These are phyloP conservation scores for Teratosphaeria viscida DNA, from an alignment of 2,329 filamentous ascomycete genomes.

Conservation along the genomic window DNA sequence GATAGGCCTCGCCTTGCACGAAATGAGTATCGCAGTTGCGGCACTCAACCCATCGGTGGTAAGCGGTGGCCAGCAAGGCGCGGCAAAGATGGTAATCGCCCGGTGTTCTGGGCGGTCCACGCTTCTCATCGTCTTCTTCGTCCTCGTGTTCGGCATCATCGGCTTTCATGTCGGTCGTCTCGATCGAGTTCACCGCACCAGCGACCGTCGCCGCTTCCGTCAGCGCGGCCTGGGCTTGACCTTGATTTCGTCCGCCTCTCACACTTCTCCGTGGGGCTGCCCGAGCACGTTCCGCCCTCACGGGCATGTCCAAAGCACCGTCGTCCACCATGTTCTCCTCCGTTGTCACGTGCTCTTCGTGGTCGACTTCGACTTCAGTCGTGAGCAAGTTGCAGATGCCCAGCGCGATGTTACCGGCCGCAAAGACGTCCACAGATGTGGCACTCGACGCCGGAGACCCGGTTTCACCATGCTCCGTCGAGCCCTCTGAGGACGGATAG, in stretches of 20 bases:
- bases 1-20: conserved; percentile 80
- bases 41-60: conserved; percentile 80
- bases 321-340: background rate
- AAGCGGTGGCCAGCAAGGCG: conserved; percentile 62
- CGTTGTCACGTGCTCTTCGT: background rate
- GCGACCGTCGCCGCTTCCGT: conserved; percentile 5
- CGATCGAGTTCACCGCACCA: conserved; percentile 18
- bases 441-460: conserved; percentile 19
- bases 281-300: conserved; percentile 1
- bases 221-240: background rate
- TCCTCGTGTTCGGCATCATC: conserved; percentile 10
- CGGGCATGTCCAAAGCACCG: background rate
- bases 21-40: conserved; percentile 73
- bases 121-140: conserved; percentile 12
- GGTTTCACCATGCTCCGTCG: conserved; percentile 12
- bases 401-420: conserved; percentile 18
- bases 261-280: conserved; percentile 7
- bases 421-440: conserved; percentile 19
- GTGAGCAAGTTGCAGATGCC: conserved; percentile 23
- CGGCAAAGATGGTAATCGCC: conserved; percentile 67
- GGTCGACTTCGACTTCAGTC: conserved; percentile 8
- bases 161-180: conserved; percentile 6
- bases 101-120: conserved; percentile 30
- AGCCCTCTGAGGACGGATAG: conserved; percentile 12
- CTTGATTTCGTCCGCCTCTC: background rate